Evolutionary conservation across 352 stramenopile species (phyloP), one percentile per base, ranked within the genome.

Genomic region (Lagenidium giganteum): DNA sequence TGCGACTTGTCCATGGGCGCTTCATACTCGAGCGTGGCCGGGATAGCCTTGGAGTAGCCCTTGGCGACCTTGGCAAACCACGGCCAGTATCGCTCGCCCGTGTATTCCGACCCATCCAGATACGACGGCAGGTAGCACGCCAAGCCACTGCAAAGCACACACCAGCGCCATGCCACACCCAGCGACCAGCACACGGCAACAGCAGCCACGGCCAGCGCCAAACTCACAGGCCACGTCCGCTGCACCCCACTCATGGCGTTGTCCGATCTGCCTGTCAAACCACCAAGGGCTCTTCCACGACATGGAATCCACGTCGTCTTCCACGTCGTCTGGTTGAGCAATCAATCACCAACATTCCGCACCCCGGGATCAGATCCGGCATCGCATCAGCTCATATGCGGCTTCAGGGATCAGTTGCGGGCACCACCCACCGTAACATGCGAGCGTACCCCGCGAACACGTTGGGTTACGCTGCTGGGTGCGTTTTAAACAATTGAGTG

Each of bases 21-120:
- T 34, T 87, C 73, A 47, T 80, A 84, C 44, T 86, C 68, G 35
- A 86, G 45, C 33, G 66, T 78, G 29, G 64, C 63, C 0, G 52
- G 44, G 34, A 78, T 64, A 26, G 57, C 44, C 8, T 50, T 38
- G 40, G 77, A 51, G 16, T 56, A 30, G 8, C 28, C 37, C 7
- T 48, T 58, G n/a, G n/a, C n/a, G n/a, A 5, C 25, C n/a, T 30
- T 28, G 9, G 64, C 69, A 30, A 82, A 84, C 57, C 56, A 67
- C 13, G 68, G 71, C 71, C 71, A 84, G 42, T 65, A 65, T 23
- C 71, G 68, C 37, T 81, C 63, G 24, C 71, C 71, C 0, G 71
- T 75, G 55, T 67, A 70, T 47, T 84, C 71, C 18, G 68, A 47
- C 22, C 67, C 68, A 38, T 82, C 71, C 33, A 78, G 41, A 35